phyloP scores from a whole-genome alignment of 2,329 filamentous ascomycete species.

The Sclerotinia nivalis region DNA sequence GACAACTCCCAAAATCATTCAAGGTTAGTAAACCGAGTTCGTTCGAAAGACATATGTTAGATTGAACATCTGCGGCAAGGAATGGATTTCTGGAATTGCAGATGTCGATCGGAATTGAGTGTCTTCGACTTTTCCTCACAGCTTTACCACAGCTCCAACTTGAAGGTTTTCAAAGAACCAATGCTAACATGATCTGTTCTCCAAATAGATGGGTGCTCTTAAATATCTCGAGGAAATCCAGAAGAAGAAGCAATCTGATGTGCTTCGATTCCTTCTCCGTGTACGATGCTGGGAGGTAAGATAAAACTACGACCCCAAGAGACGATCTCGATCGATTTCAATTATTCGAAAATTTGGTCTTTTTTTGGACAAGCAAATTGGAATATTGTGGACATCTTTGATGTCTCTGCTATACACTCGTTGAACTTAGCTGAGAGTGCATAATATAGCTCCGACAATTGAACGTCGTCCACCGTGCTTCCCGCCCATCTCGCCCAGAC shows the following conservation, averaged over 20 bases:
- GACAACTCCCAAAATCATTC: slow-evolving; percentile 21
- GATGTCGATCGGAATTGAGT: not conserved
- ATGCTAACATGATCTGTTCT: not conserved
- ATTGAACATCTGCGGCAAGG: not conserved
- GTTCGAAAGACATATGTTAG: not conserved
- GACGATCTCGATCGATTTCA: slow-evolving; percentile 38
- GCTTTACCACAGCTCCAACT: not conserved
- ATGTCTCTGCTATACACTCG: slow-evolving; percentile 87
- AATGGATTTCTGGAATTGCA: slow-evolving; percentile 2
- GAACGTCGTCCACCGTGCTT: slow-evolving; percentile 99
- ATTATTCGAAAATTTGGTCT: slow-evolving; percentile 41
- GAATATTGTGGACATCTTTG: slow-evolving; percentile 41
- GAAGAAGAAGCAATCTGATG: slow-evolving; percentile 99
- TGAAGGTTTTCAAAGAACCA: not conserved
- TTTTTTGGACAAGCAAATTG: slow-evolving; percentile 33
- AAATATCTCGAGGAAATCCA: slow-evolving; percentile 99
- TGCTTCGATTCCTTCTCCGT: slow-evolving; percentile 99
- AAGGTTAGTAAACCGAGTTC: slow-evolving; percentile 18
- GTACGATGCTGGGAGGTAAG: slow-evolving; percentile 99
- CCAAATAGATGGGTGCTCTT: slow-evolving; percentile 73
- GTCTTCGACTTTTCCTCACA: not conserved
- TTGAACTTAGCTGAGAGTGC: slow-evolving; percentile 99
- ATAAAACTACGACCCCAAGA: slow-evolving; percentile 46
- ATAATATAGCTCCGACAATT: slow-evolving; percentile 99
- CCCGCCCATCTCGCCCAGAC: slow-evolving; percentile 96